Evolutionary conservation across 345 rosid species (phyloP), one percentile per base, ranked within the genome.

Genomic region (Gynandropsis gynandra): DNA sequence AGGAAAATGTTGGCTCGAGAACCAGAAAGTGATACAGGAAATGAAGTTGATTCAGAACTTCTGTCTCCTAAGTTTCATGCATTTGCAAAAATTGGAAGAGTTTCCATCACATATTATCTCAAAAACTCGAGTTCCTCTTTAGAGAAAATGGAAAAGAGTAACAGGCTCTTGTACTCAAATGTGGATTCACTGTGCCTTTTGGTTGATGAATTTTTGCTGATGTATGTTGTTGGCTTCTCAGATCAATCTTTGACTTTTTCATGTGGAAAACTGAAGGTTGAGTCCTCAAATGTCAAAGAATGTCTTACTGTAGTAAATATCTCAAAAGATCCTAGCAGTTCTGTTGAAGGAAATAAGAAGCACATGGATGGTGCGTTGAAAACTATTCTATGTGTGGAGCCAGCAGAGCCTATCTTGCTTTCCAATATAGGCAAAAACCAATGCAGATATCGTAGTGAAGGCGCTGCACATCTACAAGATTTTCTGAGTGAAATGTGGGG

Each of bases 401-500:
- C 95, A 20, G 79, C 76, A 51, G 69, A 72, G 54, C 53, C 63
- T 62, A 46, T 68, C 68, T 33, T 47, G 10, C 66, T 70, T 64
- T 50, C 75, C 27, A 70, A 66, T 64, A 56, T 60, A 49, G 55
- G 48, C 49, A 66, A 59, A 55, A 50, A 50, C 34, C 48, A 39
- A 58, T 48, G 54, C 16, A 21, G 41, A 48, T 75, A 60, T 68
- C 68, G 58, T 42, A 66, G 47, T 59, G 72, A 75, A 56, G 71
- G 52, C 65, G 58, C 52, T 49, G 46, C 52, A 47, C 64, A 41
- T 70, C 59, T 86, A 48, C 72, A 69, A 64, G 64, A 58, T 16
- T 66, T 70, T 62, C 20, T 86, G 34, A 77, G 76, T 48, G 82
- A 83, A 52, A 74, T 80, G 79, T 81, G 85, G 80, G 49, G 58